Evolutionary conservation across 495 filamentous ascomycete species (phyloP), one percentile per base, ranked within the genome.

Genomic region (Oidiodendron maius): DNA sequence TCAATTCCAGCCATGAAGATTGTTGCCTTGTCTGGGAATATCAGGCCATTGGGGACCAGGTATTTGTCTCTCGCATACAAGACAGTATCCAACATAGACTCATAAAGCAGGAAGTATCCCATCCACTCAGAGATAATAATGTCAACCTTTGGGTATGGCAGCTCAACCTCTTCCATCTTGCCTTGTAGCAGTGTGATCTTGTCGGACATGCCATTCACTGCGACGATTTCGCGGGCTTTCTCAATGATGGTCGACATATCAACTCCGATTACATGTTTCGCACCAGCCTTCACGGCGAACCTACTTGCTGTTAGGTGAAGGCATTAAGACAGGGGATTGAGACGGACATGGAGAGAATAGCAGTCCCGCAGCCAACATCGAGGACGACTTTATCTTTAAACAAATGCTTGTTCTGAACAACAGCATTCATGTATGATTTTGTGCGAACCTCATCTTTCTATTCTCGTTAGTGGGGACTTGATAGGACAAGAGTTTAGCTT

Each of bases 401-500:
- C 4, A 96, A 66, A 55, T 90, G 77, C 71, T 94, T 91, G 70
- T 96, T 90, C 40, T 88, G 89, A 60, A 95, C 87, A 61, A 98
- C 97, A 13, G 93, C 82, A 67, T 97, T 89, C 69, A 93, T 90
- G 74, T 98, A 98, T 15, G 89, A 93, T 60, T 79, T 79, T 16
- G 93, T 98, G 26, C 93, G 86, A 46, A 98, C 90, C 71, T 97
- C 94, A 75, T 98, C 93, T 85, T 95, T 96, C 88, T 95, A 64
- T 21, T 43, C 38, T 37, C 37, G 46, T 25, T 46, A 32, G 39
- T 42, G 16, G 52, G 30, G 21, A 53, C 43, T 52, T 30, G 13
- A 34, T 38, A 32, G 52, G 35, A 43, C 49, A 42, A 21, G 34
- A 21, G 42, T 39, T 18, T 41, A 44, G 42, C 23, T n/a, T n/a